Conservation (phyloP, 306 rosid species). For the Quercus cerris region DNA sequence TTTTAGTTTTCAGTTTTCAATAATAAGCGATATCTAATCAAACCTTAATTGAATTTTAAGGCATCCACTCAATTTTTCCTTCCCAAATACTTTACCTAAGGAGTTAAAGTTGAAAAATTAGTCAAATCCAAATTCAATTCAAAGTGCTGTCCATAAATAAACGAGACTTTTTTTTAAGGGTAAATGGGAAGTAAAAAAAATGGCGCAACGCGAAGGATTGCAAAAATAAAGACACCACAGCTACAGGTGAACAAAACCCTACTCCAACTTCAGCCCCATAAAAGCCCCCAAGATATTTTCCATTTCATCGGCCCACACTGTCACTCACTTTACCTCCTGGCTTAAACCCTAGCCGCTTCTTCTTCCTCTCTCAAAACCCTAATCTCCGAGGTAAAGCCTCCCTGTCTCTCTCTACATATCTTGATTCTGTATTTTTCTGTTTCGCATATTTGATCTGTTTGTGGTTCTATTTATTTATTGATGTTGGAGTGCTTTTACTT, state of each 20-base stretch:
- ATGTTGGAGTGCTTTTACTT: neutral
- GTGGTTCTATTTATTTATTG: neutral
- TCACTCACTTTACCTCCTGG: neutral
- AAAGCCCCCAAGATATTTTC: neutral
- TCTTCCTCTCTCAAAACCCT: neutral
- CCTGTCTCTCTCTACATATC: neutral
- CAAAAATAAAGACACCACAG: no score
- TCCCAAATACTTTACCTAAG: no score
- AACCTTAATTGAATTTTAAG: no score
- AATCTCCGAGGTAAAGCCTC: conserved; percentile 24
- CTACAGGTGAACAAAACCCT: no score
- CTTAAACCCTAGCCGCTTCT: conserved; percentile 74
- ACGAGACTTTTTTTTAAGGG: no score
- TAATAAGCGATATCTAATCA: no score
- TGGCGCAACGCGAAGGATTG: no score
- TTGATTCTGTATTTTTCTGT: neutral
- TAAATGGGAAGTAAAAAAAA: no score
- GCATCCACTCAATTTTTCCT: no score
- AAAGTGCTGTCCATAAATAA: no score
- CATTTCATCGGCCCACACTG: neutral
- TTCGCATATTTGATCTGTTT: neutral
- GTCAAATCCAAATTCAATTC: no score
- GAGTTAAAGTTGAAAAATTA: no score
- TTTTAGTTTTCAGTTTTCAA: fast-evolving
- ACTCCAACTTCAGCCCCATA: conserved; percentile 1